These are phyloP conservation scores for Colletotrichum tabaci DNA, from an alignment of 2,329 filamentous ascomycete species.

Conservation along the genomic window DNA sequence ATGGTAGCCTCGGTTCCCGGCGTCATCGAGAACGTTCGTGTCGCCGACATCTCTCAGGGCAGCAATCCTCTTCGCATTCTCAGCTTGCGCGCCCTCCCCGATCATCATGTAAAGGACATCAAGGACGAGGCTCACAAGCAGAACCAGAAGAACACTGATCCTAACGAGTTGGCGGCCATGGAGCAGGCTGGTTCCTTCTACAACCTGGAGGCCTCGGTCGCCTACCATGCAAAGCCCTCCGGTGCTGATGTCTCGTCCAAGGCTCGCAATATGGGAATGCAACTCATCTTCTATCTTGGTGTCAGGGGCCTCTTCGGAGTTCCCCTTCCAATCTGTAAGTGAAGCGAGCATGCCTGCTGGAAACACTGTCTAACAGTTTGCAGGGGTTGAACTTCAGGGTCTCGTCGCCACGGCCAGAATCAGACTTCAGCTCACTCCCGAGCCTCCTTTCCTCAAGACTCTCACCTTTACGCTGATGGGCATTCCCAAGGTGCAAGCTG, in stretches of 20 bases:
- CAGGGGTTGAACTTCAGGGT: conserved; percentile 80
- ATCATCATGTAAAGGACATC: conserved; percentile 84
- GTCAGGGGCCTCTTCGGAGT: conserved; percentile 91
- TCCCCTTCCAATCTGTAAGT: conserved; percentile 82
- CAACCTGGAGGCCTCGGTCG: conserved; percentile 82
- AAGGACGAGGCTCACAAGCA: conserved; percentile 74
- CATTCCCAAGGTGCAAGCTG: conserved; percentile 88
- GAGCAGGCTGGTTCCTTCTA: conserved; percentile 94
- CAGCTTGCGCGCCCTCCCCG: conserved; percentile 87
- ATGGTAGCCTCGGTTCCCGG: conserved; percentile 96
- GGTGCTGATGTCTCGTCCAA: conserved; percentile 81
- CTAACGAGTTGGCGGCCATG: conserved; percentile 88
- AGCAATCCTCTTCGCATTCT: conserved; percentile 91
- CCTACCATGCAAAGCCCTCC: conserved; percentile 85
- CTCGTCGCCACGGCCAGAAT: conserved; percentile 79
- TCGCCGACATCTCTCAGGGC: conserved; percentile 95
- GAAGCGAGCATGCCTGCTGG: conserved; percentile 32
- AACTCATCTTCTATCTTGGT: conserved; percentile 93
- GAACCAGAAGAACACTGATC: conserved; percentile 76
- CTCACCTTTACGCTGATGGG: conserved; percentile 96
- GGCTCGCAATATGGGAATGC: conserved; percentile 78
- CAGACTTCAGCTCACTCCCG: conserved; percentile 82
- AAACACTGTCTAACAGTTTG: conserved; percentile 67
- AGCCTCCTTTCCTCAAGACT: conserved; percentile 93
- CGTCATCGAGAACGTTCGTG: conserved; percentile 93